Conservation (phyloP, 805 yeast species). For the Starmerella powellii region DNA sequence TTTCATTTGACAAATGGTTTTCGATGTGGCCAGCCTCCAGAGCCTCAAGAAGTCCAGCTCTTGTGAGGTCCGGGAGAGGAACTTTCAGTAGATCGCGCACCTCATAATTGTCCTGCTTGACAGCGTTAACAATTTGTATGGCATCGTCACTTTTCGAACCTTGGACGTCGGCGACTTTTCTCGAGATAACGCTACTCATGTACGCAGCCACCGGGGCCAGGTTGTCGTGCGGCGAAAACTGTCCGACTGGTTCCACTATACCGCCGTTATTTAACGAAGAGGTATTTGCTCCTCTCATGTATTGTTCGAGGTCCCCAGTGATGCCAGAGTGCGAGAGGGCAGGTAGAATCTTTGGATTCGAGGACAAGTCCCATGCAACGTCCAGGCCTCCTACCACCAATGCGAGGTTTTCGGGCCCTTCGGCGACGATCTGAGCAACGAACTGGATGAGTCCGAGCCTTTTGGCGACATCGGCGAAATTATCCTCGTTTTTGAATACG, state of each 20-base stretch:
- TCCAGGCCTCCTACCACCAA: conserved; percentile 18
- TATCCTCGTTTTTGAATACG: conserved; percentile 1
- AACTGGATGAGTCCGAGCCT: conserved; percentile 12
- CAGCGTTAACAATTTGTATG: background rate
- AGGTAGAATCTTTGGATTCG: background rate
- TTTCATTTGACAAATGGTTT: background rate
- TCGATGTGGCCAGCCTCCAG: background rate
- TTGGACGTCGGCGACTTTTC: background rate
- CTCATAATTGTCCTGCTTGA: background rate
- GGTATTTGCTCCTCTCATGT: no score
- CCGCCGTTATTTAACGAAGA: background rate
- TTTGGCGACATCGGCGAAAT: conserved; percentile 1
- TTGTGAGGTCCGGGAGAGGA: conserved; percentile 11
- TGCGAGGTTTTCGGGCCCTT: conserved; percentile 9
- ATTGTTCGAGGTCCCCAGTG: conserved; percentile 8
- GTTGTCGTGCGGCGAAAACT: conserved; percentile 2
- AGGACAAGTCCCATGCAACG: conserved; percentile 16
- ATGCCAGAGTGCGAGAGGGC: conserved; percentile 12
- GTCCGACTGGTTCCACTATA: background rate
- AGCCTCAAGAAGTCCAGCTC: conserved; percentile 7
- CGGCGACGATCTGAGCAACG: conserved; percentile 15
- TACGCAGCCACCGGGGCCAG: conserved; percentile 5
- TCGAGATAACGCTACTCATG: background rate
- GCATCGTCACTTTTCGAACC: background rate
- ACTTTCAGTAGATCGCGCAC: background rate